Base-by-base conservation (phyloP, 2,329 filamentous ascomycete genomes). In the Sporothrix humicola region DNA sequence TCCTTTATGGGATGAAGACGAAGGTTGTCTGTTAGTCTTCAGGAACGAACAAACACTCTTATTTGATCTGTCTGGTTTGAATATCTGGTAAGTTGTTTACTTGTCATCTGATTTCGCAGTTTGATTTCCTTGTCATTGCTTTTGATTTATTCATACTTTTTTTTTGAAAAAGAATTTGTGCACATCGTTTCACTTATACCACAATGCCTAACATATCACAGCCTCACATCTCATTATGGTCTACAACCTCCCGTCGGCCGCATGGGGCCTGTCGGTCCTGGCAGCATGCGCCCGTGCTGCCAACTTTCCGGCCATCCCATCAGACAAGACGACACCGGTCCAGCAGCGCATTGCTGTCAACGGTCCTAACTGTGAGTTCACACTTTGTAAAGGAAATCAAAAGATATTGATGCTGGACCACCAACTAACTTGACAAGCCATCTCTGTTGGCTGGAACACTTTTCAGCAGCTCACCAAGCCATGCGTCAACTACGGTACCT, bases 361-460 rank as follows among this genome's bases (percentile, higher is more conserved):
- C 61, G 85, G 85, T 1, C 82, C 84, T 0, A 84, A 84, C 74
- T 80, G 86, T 87, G n/a, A 71, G 76, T n/a, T n/a, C n/a, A n/a
- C n/a, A n/a, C n/a, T n/a, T n/a, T n/a, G n/a, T n/a, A n/a, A n/a
- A n/a, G n/a, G n/a, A n/a, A 13, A 23, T 15, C 50, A 44, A 12
- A 46, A n/a, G n/a, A n/a, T n/a, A n/a, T n/a, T n/a, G 31, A 23
- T 13, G 2, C 7, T 4, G 17, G 59, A 20, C 46, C 13, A 3
- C 26, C 6, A n/a, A 23, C 61, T 68, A 23, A 68, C 63, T 1
- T 4, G 37, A 4, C 17, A 88, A 37, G 86, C 84, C 48, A 82
- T 88, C 7, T 85, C 85, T 0, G 80, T 89, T 50, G 86, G 84
- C 0, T 89, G 87, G 87, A 89, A 89, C 77, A 89, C 87, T 0